phyloP scores from a whole-genome alignment of 1,139 yeast genomes.

The Kodamaea fungicola region DNA sequence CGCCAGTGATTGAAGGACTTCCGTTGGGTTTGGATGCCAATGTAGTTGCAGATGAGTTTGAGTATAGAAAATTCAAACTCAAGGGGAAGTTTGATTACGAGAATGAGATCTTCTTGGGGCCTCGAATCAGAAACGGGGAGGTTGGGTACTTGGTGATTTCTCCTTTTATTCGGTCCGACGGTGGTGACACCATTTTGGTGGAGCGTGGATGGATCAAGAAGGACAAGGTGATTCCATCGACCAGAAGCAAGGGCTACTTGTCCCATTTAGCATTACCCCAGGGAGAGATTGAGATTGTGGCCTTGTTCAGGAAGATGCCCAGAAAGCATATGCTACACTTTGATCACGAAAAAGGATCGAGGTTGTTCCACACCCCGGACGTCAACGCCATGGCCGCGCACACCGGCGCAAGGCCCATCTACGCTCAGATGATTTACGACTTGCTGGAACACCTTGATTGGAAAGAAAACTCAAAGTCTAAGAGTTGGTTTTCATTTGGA shows the following conservation, averaged over 20 bases:
- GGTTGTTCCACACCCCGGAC: constrained; percentile 70
- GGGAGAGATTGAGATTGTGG: constrained; percentile 71
- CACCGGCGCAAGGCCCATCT: constrained; percentile 67
- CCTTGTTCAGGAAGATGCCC: constrained; percentile 73
- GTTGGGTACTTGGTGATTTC: constrained; percentile 79
- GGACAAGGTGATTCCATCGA: constrained; percentile 62
- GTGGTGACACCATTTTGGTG: constrained; percentile 67
- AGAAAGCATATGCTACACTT: constrained; percentile 68
- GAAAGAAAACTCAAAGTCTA: constrained; percentile 13
- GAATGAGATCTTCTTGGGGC: constrained; percentile 91
- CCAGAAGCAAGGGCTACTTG: constrained; percentile 48
- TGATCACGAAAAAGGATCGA: constrained; percentile 64
- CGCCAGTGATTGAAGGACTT: constrained; percentile 61
- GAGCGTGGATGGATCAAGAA: constrained; percentile 94
- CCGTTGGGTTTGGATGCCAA: constrained; percentile 59
- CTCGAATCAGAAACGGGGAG: constrained; percentile 71
- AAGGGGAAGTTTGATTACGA: constrained; percentile 80
- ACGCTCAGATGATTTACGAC: constrained; percentile 72
- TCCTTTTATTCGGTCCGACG: constrained; percentile 74
- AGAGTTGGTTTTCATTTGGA: constrained; percentile 9
- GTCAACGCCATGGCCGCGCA: constrained; percentile 75
- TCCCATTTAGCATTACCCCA: constrained; percentile 67
- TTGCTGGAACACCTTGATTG: constrained; percentile 59
- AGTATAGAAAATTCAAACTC: constrained; percentile 70
- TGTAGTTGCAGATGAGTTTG: constrained; percentile 58